phyloP scores from a whole-genome alignment of 2,329 filamentous ascomycete genomes.

The Trichoderma sp. region DNA sequence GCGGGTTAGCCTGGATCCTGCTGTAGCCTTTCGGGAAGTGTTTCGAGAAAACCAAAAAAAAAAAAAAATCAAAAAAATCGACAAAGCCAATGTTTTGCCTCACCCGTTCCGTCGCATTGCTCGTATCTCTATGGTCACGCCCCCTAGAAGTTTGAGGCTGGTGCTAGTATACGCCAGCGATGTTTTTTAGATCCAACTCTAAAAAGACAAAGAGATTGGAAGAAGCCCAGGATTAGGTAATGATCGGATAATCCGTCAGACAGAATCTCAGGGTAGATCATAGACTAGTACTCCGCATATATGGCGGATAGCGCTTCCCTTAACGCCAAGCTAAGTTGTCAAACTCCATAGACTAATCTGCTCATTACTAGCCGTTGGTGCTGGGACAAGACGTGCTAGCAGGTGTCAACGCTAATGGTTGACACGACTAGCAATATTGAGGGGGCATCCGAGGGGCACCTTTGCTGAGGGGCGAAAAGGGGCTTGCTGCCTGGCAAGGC shows the following conservation, averaged over 20 bases:
- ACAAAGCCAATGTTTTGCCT: not conserved
- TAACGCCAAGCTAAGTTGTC: not conserved
- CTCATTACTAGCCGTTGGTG: not conserved
- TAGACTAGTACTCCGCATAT: not conserved
- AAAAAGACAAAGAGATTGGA: conserved; percentile 2
- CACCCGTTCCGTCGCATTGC: not conserved
- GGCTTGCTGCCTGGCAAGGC: conserved; percentile 19
- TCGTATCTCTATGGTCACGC: conserved; percentile 12
- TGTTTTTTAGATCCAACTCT: conserved; percentile 6
- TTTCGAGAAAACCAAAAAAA: conserved; percentile 17
- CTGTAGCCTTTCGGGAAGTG: not conserved
- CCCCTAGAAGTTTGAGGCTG: not conserved
- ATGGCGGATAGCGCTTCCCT: not conserved
- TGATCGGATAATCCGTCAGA: conserved; percentile 17
- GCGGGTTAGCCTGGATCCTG: not conserved
- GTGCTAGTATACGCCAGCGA: not conserved
- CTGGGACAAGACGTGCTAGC: not conserved
- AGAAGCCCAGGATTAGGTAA: conserved; percentile 5
- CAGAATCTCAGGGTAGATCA: not conserved
- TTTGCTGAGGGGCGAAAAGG: conserved; percentile 19
- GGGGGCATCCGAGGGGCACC: conserved; percentile 4
- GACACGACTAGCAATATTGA: not conserved
- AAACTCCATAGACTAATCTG: conserved; percentile 15
- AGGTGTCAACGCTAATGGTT: conserved; percentile 1
- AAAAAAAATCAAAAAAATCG: conserved; percentile 1